Evolutionary conservation across 441 rosid genomes (phyloP).

Genomic region (Erodium trifolium): DNA sequence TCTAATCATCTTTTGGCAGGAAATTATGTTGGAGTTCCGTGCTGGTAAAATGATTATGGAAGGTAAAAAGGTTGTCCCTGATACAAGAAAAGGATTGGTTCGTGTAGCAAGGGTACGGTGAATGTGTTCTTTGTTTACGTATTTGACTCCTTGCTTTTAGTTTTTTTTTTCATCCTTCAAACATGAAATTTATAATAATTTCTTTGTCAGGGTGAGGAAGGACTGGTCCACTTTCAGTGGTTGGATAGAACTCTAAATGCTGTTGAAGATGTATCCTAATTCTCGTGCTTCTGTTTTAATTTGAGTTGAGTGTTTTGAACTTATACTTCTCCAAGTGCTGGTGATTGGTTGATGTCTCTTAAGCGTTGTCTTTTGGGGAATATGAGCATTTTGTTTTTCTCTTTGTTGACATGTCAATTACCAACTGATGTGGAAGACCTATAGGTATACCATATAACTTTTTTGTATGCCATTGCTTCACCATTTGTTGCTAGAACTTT

Average conservation of each 20-base stretch:
- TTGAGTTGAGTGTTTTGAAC: neutral
- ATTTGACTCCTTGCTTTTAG: neutral
- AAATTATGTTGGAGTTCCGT: constrained; percentile 79
- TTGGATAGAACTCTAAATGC: constrained; percentile 60
- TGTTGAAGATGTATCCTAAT: constrained; percentile 81
- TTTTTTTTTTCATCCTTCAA: neutral
- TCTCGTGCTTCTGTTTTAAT: neutral
- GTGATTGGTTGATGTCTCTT: neutral
- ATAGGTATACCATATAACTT: neutral
- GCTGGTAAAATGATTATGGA: constrained; percentile 88
- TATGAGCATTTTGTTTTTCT: too few relatives aligned
- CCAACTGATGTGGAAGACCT: too few relatives aligned
- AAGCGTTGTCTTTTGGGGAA: neutral
- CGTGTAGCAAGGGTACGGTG: constrained; percentile 64
- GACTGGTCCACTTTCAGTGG: constrained; percentile 89
- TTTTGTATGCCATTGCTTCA: neutral
- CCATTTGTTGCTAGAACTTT: constrained; percentile 5
- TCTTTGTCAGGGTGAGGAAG: constrained; percentile 68
- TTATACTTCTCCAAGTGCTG: neutral
- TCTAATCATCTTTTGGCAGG: constrained; percentile 32
- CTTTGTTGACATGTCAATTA: too few relatives aligned
- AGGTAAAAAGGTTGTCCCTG: constrained; percentile 78
- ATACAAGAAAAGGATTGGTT: constrained; percentile 78
- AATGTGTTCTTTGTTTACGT: neutral
- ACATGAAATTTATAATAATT: constrained; percentile 4